These are phyloP conservation scores for Candida parachauliodes DNA, from an alignment of 805 yeast genomes.

Conservation along the genomic window DNA sequence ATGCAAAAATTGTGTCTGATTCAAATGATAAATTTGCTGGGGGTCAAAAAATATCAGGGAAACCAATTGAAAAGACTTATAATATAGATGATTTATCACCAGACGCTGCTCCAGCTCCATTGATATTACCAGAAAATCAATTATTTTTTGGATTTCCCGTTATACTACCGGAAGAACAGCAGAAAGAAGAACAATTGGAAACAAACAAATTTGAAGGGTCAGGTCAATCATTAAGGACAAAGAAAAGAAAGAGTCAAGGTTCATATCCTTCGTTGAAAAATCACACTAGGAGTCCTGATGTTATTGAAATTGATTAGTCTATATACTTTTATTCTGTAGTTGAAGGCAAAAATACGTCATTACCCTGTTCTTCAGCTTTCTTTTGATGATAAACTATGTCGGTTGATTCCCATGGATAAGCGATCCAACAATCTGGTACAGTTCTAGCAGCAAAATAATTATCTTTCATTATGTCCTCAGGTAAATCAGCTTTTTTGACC, in stretches of 20 bases:
- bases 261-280: conserved; percentile 55
- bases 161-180: conserved; percentile 38
- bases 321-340: conserved; percentile 8
- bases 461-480: conserved; percentile 56
- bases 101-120: conserved; percentile 65
- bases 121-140: conserved; percentile 77
- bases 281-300: conserved; percentile 59
- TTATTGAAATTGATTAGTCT: conserved; percentile 69
- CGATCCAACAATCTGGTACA: conserved; percentile 80
- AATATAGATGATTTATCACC: conserved; percentile 46
- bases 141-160: conserved; percentile 92
- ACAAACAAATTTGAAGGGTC: conserved; percentile 53
- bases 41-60: conserved; percentile 73
- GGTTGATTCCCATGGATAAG: conserved; percentile 82
- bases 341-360: conserved; percentile 51
- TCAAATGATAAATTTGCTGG: conserved; percentile 46
- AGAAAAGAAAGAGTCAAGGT: conserved; percentile 62
- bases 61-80: conserved; percentile 29
- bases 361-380: conserved; percentile 71
- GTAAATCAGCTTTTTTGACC: conserved; percentile 69
- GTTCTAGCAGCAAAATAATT: conserved; percentile 70
- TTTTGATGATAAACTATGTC: conserved; percentile 72
- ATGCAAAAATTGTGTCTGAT: conserved; percentile 52
- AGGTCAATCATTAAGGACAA: conserved; percentile 73
- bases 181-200: conserved; percentile 22